Percentiles rank a stretch among this genome's conserved stretches.
Conservation (phyloP, 2,329 filamentous ascomycete genomes). For the Calycina marina region DNA sequence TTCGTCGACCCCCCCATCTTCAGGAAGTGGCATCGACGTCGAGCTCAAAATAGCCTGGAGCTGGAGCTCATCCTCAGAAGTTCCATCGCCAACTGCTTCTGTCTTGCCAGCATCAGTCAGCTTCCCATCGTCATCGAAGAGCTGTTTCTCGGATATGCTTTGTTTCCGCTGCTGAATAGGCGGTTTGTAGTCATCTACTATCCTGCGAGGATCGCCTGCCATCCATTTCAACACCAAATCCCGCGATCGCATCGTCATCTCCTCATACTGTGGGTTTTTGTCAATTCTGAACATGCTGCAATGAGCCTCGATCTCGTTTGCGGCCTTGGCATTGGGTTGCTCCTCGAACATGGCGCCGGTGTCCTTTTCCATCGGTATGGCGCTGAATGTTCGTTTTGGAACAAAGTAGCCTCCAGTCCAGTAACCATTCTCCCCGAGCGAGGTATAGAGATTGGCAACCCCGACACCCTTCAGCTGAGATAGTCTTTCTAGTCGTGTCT, state of each 20-base stretch:
- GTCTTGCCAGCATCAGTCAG: constrained; percentile 3
- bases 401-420: constrained; percentile 45
- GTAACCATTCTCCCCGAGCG: constrained; percentile 56
- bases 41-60: constrained; percentile 13
- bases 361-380: constrained; percentile 33
- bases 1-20: constrained; percentile 13
- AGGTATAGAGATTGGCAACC: constrained; percentile 62
- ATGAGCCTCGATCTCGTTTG: constrained; percentile 17
- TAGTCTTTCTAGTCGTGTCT: constrained; percentile 48
- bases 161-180: constrained; percentile 7
- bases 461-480: constrained; percentile 47
- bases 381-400: constrained; percentile 66
- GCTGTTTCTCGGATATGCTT: constrained; percentile 8
- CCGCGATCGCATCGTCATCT: constrained; percentile 8
- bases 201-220: constrained; percentile 8
- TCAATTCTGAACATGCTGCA: constrained; percentile 18
- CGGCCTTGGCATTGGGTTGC: constrained; percentile 11
- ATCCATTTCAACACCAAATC: constrained; percentile 11
- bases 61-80: constrained; percentile 12
- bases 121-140: constrained; percentile 16
- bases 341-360: constrained; percentile 11
- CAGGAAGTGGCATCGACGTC: constrained; percentile 10
- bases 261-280: constrained; percentile 13
- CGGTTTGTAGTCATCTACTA: constrained; percentile 12
- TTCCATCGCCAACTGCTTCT: not conserved